Evolutionary conservation across 805 yeast genomes (phyloP), one percentile per base, ranked within the genome.

Genomic region (Candida boidinii): DNA sequence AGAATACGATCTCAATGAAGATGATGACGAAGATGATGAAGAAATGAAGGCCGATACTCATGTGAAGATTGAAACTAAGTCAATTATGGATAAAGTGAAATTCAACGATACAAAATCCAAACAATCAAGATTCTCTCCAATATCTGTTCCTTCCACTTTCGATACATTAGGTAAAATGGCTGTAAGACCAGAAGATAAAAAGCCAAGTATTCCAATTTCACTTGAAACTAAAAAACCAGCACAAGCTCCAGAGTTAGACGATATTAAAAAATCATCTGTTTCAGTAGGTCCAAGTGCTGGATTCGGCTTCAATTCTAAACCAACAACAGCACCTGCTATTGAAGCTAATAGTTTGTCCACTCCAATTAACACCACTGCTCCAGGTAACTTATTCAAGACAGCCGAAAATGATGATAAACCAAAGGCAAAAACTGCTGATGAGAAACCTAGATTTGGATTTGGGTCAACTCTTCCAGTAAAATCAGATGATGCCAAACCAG

Each of bases 81-180:
- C 48, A 14, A 15, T 49, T 5, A 15, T 39, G 4, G 38, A 43
- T 11, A 54, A 53, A 23, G 26, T 53, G 13, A 54, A 44, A 33
- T 54, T 54, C 21, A 8, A 22, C 21, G 33, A 21, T 6, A 17
- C 39, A 3, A 42, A 36, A n/a, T n/a, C n/a, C n/a, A 26, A 44
- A 14, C 39, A 33, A 12, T 17, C 39, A 16, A 30, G 29, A 10
- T 43, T 48, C 17, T 36, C 36, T 12, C 34, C 54, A 2, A 44
- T 39, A 33, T 34, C 39, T 11, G 31, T 33, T 9, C 16, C 31
- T 13, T 11, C 26, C 4, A 11, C n/a, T 15, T 21, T 29, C 10
- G 31, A 29, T 10, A 21, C n/a, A n/a, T n/a, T n/a, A n/a, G n/a
- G n/a, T n/a, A n/a, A n/a, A n/a, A n/a, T n/a, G n/a, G n/a, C 29